Evolutionary conservation across 345 rosid species (phyloP).

Genomic region (Syzygium grande): DNA sequence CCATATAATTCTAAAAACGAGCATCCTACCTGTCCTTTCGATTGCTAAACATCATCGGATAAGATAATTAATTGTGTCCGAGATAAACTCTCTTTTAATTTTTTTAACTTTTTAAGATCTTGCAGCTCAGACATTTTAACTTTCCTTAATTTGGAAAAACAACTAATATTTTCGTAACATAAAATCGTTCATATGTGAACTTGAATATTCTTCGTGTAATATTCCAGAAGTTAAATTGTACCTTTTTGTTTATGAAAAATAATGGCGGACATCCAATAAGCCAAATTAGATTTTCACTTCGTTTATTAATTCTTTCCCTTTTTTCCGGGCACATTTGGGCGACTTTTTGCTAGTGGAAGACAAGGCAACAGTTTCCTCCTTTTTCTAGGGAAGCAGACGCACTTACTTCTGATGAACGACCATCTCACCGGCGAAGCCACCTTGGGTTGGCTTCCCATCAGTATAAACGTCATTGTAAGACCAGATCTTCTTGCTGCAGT

Average conservation of each 20-base stretch:
- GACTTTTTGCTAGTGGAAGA: neutral
- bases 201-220: neutral
- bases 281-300: neutral
- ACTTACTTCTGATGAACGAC: conserved; percentile 61
- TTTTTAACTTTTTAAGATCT: neutral
- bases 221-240: neutral
- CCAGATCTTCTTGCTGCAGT: conserved; percentile 54
- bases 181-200: neutral
- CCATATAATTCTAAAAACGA: neutral
- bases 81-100: neutral
- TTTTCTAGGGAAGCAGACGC: neutral
- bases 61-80: neutral
- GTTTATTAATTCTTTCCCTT: neutral
- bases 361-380: neutral
- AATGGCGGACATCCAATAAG: neutral
- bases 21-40: neutral
- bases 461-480: conserved; percentile 51
- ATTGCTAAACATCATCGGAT: too few species aligned
- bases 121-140: neutral
- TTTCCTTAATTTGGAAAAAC: neutral
- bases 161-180: neutral
- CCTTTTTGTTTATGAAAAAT: neutral
- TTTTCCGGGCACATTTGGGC: neutral
- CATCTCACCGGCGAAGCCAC: conserved; percentile 68
- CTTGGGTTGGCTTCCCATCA: conserved; percentile 74